Conservation (phyloP, 2,329 filamentous ascomycete genomes). For the Ilyonectria robusta region DNA sequence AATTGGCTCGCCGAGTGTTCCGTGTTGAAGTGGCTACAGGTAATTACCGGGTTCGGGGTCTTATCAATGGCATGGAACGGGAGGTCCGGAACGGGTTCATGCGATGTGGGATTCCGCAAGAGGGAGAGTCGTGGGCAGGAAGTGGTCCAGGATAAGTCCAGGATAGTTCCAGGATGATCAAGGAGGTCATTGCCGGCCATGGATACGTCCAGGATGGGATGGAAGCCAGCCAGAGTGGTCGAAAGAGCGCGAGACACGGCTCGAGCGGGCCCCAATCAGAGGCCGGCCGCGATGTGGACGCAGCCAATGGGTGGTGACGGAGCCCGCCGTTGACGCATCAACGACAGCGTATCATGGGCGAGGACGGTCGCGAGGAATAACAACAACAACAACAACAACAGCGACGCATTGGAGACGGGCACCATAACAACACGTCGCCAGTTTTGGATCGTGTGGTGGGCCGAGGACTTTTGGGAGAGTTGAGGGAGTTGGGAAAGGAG, state of each 20-base stretch:
- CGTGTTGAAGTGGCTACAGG: background rate
- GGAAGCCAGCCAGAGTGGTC: background rate
- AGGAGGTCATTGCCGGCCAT: background rate
- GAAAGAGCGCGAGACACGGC: background rate
- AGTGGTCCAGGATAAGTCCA: background rate
- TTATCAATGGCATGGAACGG: background rate
- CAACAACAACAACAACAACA: constrained; percentile 26
- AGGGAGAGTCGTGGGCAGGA: background rate
- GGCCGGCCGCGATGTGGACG: background rate
- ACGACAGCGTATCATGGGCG: constrained; percentile 23
- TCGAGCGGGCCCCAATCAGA: constrained; percentile 18
- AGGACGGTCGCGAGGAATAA: constrained; percentile 6
- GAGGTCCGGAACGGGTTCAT: constrained; percentile 7
- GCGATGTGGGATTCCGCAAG: constrained; percentile 8
- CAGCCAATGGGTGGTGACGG: constrained; percentile 3
- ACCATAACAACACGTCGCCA: constrained; percentile 29
- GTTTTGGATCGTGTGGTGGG: constrained; percentile 3
- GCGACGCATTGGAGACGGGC: constrained; percentile 20
- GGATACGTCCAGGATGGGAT: background rate
- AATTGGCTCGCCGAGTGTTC: background rate
- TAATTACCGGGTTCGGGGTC: background rate
- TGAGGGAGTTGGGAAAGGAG: background rate
- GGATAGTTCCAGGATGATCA: background rate
- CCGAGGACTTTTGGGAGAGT: background rate
- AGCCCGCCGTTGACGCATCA: constrained; percentile 9